Base-by-base conservation (phyloP, 2,329 filamentous ascomycete species). In the Plectosphaerella sp. region DNA sequence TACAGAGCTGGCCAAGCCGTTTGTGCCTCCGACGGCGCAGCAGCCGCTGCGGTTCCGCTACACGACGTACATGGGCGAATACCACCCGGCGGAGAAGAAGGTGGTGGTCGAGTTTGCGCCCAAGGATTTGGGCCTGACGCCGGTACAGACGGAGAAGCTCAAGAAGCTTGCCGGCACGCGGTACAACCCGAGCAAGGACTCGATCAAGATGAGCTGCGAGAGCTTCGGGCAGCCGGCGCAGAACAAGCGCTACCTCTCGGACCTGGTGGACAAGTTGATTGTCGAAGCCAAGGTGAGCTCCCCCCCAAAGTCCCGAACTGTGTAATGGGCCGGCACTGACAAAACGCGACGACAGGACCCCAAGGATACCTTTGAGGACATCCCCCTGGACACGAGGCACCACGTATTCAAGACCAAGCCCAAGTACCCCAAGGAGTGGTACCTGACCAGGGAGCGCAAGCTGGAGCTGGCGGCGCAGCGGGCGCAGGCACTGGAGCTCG, bases 31-130 rank as follows among this genome's bases (percentile, higher is more conserved):
- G 2, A 78, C 80, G 14, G 69, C 77, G 28, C 70, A 83, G 45
- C 79, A 89, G 61, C 84, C 91, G 45, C 83, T 99, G 53, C 88
- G 93, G 62, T 99, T 97, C 84, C 87, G 94, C 63, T 97, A 96
- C 76, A 99, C 94, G 15, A 92, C 88, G 37, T 97, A 97, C 73
- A 87, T 99, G 80, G 93, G 93, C 62, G 94, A 97, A 72, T 77
- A 82, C 52, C 95, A 99, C 72, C 93, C 94, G 0, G 91, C 93
- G 3, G 85, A 91, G 71, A 86, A 85, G 66, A 99, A 99, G 77
- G 92, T 99, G 18, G 92, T 97, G 12, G 84, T 97, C 51, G 89
- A 97, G 67, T 96, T 97, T 72, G 83, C 79, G 57, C 86, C 88
- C 15, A 71, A 72, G 52, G 91, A 96, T 71, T 73, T 97, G 55